Evolutionary conservation across 2,329 filamentous ascomycete genomes (phyloP), one percentile per base, ranked within the genome.

Genomic region (Fusarium oxysporum): DNA sequence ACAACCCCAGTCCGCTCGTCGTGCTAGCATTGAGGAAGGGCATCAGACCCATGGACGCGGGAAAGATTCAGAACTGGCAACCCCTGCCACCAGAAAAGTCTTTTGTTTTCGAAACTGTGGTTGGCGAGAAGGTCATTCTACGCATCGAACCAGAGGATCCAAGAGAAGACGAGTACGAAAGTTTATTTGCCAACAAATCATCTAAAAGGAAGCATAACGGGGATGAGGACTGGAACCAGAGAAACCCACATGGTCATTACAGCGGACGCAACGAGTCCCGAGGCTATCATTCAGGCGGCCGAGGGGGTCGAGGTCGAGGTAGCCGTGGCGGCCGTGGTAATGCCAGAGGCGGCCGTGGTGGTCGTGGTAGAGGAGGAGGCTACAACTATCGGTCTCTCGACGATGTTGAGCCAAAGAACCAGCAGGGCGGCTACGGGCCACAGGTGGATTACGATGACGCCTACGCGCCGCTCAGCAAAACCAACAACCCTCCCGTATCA

Each of bases 41-140:
- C 19, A 90, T 92, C 6, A 91, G 92, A 43, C 93, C 94, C 2
- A 89, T 92, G 60, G 95, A 98, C 77, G 95, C 94, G 21, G 89
- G 88, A 62, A 92, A 91, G 77, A 98, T 98, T 65, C 89, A 91
- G 61, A 91, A 92, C 72, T 98, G 96, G 96, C 89, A 93, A 70
- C 90, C 93, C 8, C 87, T 97, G 7, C 83, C 92, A 1, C 85
- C 89, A 9, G 91, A 94, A 12, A 90, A 93, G 77, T 87, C 90
- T 1, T 90, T 95, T 78, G 87, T 90, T 10, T 95, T 98, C 77
- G 93, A 97, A 71, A 95, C 93, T 2, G 90, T 90, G 0, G 93
- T 98, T 3, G 93, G 93, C 23, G 95, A 98, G 83, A 97, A 97
- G 83, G 90, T 94, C 21, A 86, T 96, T 71, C 83, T 98, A 57